phyloP scores from a whole-genome alignment of 2,329 filamentous ascomycete genomes.

The Claviceps quebecensis region DNA sequence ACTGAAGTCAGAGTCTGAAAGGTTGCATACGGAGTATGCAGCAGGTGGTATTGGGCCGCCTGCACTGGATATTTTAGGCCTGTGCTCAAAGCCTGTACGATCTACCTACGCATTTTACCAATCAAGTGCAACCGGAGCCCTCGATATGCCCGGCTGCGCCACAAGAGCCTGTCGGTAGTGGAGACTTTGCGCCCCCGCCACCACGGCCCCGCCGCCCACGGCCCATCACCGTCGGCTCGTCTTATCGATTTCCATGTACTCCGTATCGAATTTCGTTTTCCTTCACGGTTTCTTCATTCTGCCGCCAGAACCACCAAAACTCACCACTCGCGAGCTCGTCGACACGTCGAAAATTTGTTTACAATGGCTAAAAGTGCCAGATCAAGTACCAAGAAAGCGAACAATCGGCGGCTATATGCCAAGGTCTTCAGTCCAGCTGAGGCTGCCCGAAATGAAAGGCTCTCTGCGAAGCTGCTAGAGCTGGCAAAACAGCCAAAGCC shows the following conservation, averaged over 20 bases:
- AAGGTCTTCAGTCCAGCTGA: conserved; percentile 77
- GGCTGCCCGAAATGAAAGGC: conserved; percentile 62
- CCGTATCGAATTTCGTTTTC: neutral
- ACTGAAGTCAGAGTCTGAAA: neutral
- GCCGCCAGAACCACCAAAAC: neutral
- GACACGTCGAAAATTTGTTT: neutral
- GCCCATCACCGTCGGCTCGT: no score
- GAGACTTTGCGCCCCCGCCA: no score
- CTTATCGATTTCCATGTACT: neutral
- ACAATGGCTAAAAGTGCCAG: conserved; percentile 80
- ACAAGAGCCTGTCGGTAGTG: neutral
- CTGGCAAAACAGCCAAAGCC: conserved; percentile 65
- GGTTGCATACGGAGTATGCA: neutral
- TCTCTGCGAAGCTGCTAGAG: conserved; percentile 76
- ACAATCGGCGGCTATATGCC: conserved; percentile 66
- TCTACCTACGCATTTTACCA: no score
- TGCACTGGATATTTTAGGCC: neutral
- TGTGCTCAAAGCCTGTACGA: no score
- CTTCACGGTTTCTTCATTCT: neutral
- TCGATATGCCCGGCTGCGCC: neutral
- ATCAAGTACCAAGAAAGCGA: conserved; percentile 66
- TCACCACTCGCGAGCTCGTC: neutral
- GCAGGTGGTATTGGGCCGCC: neutral
- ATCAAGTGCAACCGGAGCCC: no score
- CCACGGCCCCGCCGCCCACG: neutral